Evolutionary conservation across 2,329 filamentous ascomycete genomes (phyloP), one percentile per base, ranked within the genome.

Genomic region (Pyrenochaeta sp.): DNA sequence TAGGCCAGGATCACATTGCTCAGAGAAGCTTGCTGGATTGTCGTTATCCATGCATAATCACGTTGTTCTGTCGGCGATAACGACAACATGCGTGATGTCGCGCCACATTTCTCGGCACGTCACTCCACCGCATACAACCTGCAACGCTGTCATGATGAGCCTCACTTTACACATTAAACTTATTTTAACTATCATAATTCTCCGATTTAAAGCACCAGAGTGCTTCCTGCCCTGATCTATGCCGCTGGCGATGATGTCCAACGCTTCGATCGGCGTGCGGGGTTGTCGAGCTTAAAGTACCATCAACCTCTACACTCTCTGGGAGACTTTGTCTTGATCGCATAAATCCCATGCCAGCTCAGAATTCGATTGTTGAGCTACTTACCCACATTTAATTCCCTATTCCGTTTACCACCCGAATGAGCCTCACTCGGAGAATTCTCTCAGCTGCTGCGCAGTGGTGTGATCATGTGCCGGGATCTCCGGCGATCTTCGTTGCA

Each of bases 31-130:
- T 21, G 43, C 44, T 33, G 49, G 17, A 46, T 45, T 58, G 48
- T 44, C 54, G 49, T 17, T 51, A 41, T 49, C 45, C 43, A 53
- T 40, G 45, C 54, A 44, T 18, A 9, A 54, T 53, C 54, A 52
- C 48, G 51, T 47, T 51, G 44, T 50, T 36, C 30, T 49, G 52
- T 59, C 56, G 54, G 42, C 40, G 49, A 52, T 64, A 59, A 44
- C 48, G 42, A 7, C 45, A 36, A 49, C 45, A 42, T 50, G 45
- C 46, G 54, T 61, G 61, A 61, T 58, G 57, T 64, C 59, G 62
- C 63, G 63, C 63, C 63, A 68, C 60, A 53, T 55, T 46, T 27
- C 52, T 40, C 10, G 49, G 47, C 43, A 29, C 53, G 43, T 67
- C 65, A 68, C 56, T 53, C 61, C 65, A 66, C 58, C 35, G 11